Conservation (phyloP, 805 yeast species). For the Tetrapisispora fleetii region DNA sequence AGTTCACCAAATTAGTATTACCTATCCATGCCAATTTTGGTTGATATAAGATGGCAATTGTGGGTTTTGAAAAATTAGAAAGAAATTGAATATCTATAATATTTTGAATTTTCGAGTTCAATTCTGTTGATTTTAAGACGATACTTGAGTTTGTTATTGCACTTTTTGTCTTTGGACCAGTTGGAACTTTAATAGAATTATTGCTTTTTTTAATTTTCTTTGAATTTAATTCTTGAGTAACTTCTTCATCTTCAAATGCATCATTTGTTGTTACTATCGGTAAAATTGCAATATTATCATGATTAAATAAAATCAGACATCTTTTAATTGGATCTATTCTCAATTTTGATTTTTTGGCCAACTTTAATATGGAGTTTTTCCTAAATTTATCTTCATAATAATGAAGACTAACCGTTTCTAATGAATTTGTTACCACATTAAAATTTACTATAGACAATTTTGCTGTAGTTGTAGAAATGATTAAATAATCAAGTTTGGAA, state of each 20-base stretch:
- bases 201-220: constrained; percentile 7
- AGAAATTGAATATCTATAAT: constrained; percentile 66
- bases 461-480: constrained; percentile 62
- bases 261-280: constrained; percentile 40
- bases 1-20: constrained; percentile 12
- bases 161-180: constrained; percentile 4
- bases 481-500: constrained; percentile 46
- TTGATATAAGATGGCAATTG: constrained; percentile 57
- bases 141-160: constrained; percentile 35
- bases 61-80: constrained; percentile 71
- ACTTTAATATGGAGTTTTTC: constrained; percentile 33
- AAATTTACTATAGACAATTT: constrained; percentile 70
- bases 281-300: constrained; percentile 60
- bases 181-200: not conserved
- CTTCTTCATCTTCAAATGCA: constrained; percentile 29
- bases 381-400: constrained; percentile 68
- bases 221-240: constrained; percentile 22
- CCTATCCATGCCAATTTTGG: constrained; percentile 74
- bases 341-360: constrained; percentile 34
- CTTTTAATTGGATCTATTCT: constrained; percentile 52
- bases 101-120: constrained; percentile 48
- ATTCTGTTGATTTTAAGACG: constrained; percentile 43
- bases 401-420: constrained; percentile 75
- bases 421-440: constrained; percentile 42
- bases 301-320: constrained; percentile 49